These are phyloP conservation scores for Cadophora malorum DNA, from an alignment of 2,329 filamentous ascomycete genomes.

Conservation along the genomic window DNA sequence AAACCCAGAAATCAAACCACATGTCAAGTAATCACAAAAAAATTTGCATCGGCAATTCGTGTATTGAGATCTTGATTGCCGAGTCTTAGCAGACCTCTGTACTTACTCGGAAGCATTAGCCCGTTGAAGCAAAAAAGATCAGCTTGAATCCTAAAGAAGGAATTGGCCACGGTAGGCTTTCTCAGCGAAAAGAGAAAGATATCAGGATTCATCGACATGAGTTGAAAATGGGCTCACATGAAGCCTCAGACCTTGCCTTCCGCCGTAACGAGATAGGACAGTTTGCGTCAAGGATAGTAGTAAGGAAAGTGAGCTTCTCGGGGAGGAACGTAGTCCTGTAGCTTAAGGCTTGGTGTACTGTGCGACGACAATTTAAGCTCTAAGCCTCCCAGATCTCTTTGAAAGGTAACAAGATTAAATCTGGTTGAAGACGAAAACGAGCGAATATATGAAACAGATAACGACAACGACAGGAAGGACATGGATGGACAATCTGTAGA, in stretches of 20 bases:
- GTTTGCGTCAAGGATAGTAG: too few relatives aligned
- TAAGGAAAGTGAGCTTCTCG: too few relatives aligned
- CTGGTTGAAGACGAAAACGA: too few relatives aligned
- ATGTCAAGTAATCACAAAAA: background rate
- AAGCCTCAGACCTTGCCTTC: background rate
- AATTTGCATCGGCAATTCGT: slow-evolving; percentile 1
- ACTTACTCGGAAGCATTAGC: background rate
- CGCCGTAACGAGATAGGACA: too few relatives aligned
- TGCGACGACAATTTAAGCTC: too few relatives aligned
- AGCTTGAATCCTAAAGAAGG: background rate
- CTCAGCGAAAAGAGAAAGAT: background rate
- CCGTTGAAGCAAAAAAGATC: background rate
- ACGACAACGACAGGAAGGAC: too few relatives aligned
- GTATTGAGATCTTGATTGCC: background rate
- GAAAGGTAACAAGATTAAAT: too few relatives aligned
- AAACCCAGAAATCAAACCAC: background rate
- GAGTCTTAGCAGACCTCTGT: background rate
- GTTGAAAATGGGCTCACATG: background rate
- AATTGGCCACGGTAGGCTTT: background rate
- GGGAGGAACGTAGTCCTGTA: too few relatives aligned
- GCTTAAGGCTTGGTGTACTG: too few relatives aligned
- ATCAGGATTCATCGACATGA: background rate
- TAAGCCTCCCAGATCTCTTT: too few relatives aligned
- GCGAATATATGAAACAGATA: too few relatives aligned
- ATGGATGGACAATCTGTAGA: too few relatives aligned